phyloP scores from a whole-genome alignment of 108 stramenopile genomes.

The Skeletonema marinoi region DNA sequence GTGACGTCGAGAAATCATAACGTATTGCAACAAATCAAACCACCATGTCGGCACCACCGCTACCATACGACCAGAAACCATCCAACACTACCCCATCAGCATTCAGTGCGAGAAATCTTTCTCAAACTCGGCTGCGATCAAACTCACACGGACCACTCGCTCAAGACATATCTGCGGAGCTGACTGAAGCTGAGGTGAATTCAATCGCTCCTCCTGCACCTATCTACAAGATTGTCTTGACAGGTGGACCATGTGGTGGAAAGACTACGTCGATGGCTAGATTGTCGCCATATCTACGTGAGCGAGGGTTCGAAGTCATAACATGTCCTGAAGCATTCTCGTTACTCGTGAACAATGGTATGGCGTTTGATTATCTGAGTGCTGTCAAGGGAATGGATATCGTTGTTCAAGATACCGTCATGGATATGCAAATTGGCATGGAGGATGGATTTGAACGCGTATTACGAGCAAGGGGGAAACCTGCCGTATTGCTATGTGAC shows the following conservation, averaged over 20 bases:
- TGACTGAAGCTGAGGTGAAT: slow-evolving; percentile 41
- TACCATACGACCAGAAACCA: neutral
- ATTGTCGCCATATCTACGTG: slow-evolving; percentile 55
- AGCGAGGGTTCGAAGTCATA: slow-evolving; percentile 90
- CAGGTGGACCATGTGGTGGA: slow-evolving; percentile 98
- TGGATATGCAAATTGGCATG: slow-evolving; percentile 82
- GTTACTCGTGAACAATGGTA: slow-evolving; percentile 83
- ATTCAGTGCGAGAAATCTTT: slow-evolving; percentile 10
- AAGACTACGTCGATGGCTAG: slow-evolving; percentile 91
- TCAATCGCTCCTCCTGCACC: slow-evolving; percentile 46
- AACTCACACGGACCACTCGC: slow-evolving; percentile 30
- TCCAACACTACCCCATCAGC: slow-evolving; percentile 8
- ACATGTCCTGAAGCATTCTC: slow-evolving; percentile 93
- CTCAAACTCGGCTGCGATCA: slow-evolving; percentile 34
- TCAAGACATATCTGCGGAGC: slow-evolving; percentile 9
- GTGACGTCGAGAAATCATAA: neutral
- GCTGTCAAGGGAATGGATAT: slow-evolving; percentile 81
- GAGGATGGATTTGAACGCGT: slow-evolving; percentile 88
- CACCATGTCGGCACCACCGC: neutral
- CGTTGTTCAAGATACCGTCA: slow-evolving; percentile 83
- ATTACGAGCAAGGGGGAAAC: slow-evolving; percentile 75
- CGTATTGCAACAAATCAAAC: neutral
- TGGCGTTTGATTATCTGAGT: slow-evolving; percentile 62
- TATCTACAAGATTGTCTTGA: slow-evolving; percentile 75
- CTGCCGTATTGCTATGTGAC: slow-evolving; percentile 91